Evolutionary conservation across 139 green algal genomes (phyloP), one percentile per base, ranked within the genome.

Genomic region (Tetratostichococcus sp.): DNA sequence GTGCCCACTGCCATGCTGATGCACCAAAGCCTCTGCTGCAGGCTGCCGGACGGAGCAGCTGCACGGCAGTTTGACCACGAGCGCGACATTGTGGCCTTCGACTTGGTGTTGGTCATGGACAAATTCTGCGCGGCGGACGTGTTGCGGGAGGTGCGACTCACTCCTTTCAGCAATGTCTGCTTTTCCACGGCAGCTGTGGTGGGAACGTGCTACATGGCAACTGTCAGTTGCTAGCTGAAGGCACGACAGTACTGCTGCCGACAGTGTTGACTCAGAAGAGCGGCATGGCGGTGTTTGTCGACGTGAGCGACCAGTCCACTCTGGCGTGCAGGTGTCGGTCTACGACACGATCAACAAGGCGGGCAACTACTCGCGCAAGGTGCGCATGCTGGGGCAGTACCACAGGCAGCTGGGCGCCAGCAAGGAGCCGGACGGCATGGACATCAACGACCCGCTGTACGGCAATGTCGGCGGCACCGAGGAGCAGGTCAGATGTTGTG

Each of bases 61-160:
- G 88, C 89, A 2, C 43, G 62, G 22, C 70, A 83, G 57, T 88
- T 97, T 34, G 59, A 90, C 6, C 84, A 82, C 0, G 82, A 73
- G 0, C 30, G 35, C 14, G 90, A 96, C 73, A 91, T 95, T 23
- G 89, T 92, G 14, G 30, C 66, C 1, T 86, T 80, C 50, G 91
- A 96, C 71, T 35, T 96, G 76, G 65, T 95, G 22, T 67, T 97
- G 68, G 87, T 91, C 0, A 90, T 96, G 84, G 91, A 96, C 78
- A 97, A 96, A 69, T 96, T 89, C 79, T 93, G 86, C 32, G 91
- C 91, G 1, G 84, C 85, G 32, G 91, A 96, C 70, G 92, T 96
- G 30, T 74, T 96, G 74, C 79, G 93, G 31, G 91, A 96, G 86
- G 90, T 92, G 70, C 35, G 69, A 50, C 39, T 11, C 11, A 11